phyloP scores from a whole-genome alignment of 371 early-diverging fungal genomes.

The Ordospora pajunii region DNA sequence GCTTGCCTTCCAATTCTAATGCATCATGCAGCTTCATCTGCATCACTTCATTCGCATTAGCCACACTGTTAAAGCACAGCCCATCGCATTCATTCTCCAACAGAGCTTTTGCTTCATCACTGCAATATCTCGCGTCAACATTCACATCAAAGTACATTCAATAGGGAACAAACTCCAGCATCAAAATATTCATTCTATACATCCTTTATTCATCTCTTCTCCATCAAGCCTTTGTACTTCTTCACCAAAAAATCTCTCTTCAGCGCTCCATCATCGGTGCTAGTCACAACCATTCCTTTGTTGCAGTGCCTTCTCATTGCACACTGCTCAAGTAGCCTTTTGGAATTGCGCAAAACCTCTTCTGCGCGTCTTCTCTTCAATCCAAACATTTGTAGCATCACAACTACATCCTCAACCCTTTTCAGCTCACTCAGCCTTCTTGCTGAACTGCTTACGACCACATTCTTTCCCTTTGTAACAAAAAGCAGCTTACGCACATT shows the following conservation, averaged over 20 bases:
- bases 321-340: slow-evolving; percentile 8
- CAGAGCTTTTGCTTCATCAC: neutral
- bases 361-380: neutral
- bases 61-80: slow-evolving; percentile 6
- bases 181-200: neutral
- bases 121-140: neutral
- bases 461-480: slow-evolving; percentile 33
- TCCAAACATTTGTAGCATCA: slow-evolving; percentile 15
- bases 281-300: slow-evolving; percentile 8
- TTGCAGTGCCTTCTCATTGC: slow-evolving; percentile 23
- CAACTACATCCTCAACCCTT: neutral
- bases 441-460: slow-evolving; percentile 23
- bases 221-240: neutral
- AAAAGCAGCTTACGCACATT: slow-evolving; percentile 15
- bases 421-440: slow-evolving; percentile 16
- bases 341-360: slow-evolving; percentile 14
- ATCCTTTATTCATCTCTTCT: neutral
- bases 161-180: neutral
- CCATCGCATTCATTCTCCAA: neutral
- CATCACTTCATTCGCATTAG: neutral
- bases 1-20: neutral
- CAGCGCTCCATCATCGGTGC: slow-evolving; percentile 22
- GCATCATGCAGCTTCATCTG: neutral
- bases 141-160: slow-evolving; percentile 21
- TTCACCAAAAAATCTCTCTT: slow-evolving; percentile 37